Conservation (phyloP, 805 yeast genomes). For the Scheffersomyces ergatensis region DNA sequence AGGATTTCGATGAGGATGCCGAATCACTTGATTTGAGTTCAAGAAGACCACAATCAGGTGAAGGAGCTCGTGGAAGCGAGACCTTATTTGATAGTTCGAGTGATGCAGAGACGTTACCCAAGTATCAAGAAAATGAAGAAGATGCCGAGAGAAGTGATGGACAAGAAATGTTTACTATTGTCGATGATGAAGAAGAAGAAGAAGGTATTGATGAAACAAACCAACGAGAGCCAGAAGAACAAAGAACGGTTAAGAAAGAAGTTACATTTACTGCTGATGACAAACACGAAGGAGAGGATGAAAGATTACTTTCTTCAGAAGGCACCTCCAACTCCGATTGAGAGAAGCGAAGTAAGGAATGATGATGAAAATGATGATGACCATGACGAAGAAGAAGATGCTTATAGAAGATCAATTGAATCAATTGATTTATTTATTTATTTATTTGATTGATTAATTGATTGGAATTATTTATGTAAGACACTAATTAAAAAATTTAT, state of each 20-base stretch:
- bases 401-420: too few species aligned
- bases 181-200: conserved; percentile 37
- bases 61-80: conserved; percentile 9
- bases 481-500: too few species aligned
- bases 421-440: too few species aligned
- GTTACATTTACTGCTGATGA: neutral
- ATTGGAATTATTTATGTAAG: too few species aligned
- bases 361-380: too few species aligned
- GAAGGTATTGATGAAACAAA: neutral
- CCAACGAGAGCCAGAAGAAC: neutral
- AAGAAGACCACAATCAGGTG: conserved; percentile 10
- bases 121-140: conserved; percentile 26
- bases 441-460: too few species aligned
- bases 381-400: too few species aligned
- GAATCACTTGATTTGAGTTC: conserved; percentile 37
- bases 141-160: neutral
- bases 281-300: conserved; percentile 1
- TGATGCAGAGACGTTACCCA: conserved; percentile 36
- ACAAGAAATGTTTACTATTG: conserved; percentile 36
- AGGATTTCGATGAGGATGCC: conserved; percentile 9
- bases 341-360: too few species aligned
- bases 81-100: conserved; percentile 30
- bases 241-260: neutral
- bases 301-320: conserved; percentile 1
- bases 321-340: neutral